A percentile compares a stretch with the other conserved stretches of the same genome.
Evolutionary conservation across 2,329 filamentous ascomycete species (phyloP).

Genomic region (Epichloe gansuensis): DNA sequence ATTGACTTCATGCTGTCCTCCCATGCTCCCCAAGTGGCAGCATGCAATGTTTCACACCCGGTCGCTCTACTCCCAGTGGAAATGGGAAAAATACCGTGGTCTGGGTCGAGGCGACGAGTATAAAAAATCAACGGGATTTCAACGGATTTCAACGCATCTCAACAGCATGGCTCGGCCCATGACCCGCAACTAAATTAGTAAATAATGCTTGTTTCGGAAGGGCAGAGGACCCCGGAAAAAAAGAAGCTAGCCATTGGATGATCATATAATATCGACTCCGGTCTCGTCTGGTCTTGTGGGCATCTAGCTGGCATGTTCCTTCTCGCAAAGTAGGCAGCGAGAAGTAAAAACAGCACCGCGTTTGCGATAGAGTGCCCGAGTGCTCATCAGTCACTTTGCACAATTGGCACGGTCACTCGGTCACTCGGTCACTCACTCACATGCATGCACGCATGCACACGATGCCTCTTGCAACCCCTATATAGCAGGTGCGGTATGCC

Average conservation of each 20-base stretch:
- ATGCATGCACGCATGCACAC: no score
- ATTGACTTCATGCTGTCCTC: not conserved
- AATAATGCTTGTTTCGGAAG: not conserved
- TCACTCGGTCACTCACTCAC: no score
- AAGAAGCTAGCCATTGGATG: not conserved
- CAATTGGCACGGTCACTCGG: no score
- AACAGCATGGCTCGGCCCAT: not conserved
- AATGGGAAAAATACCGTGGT: not conserved
- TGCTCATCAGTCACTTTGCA: not conserved
- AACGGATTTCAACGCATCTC: no score
- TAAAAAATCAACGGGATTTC: no score
- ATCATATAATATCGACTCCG: not conserved
- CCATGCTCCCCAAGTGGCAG: not conserved
- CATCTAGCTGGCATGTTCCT: no score
- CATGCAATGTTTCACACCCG: not conserved
- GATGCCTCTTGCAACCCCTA: no score
- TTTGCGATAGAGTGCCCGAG: not conserved
- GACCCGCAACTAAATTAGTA: not conserved
- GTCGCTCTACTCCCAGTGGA: not conserved
- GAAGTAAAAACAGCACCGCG: not conserved
- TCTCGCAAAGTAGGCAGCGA: no score
- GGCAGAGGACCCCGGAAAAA: not conserved
- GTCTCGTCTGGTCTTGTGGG: no score
- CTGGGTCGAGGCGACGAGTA: no score
- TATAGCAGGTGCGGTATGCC: not conserved